phyloP scores from a whole-genome alignment of 2,329 filamentous ascomycete genomes.

The Hymenoscyphus occultus region DNA sequence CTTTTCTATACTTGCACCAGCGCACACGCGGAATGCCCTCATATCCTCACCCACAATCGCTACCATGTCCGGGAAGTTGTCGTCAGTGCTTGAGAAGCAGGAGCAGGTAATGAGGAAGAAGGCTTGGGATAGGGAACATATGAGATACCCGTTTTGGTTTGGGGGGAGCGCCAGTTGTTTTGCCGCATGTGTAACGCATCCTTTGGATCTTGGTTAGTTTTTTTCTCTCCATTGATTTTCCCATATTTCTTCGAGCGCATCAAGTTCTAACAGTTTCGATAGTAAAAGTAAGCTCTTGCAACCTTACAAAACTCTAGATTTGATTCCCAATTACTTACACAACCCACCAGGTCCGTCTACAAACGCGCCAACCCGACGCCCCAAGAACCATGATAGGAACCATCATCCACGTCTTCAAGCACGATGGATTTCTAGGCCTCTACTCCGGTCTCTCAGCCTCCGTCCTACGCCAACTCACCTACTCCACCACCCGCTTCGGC shows the following conservation, averaged over 20 bases:
- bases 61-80: constrained; percentile 27
- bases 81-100: constrained; percentile 21
- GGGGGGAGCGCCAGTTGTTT: constrained; percentile 91
- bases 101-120: constrained; percentile 24
- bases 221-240: constrained; percentile 1
- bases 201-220: constrained; percentile 81
- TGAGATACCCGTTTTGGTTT: constrained; percentile 85
- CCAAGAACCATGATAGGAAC: constrained; percentile 82
- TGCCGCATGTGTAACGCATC: constrained; percentile 89
- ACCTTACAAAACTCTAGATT: constrained; percentile 9
- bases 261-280: constrained; percentile 20
- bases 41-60: constrained; percentile 17
- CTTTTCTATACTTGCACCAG: constrained; percentile 1
- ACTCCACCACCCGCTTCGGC: constrained; percentile 94
- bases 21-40: constrained; percentile 28
- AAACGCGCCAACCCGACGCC: constrained; percentile 74
- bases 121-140: constrained; percentile 28
- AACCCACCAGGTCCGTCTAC: constrained; percentile 68
- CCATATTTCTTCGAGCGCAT: constrained; percentile 8
- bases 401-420: constrained; percentile 74
- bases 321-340: constrained; percentile 9
- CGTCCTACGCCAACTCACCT: constrained; percentile 88
- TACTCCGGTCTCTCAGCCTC: constrained; percentile 93
- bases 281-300: constrained; percentile 30
- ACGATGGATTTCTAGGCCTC: constrained; percentile 73